phyloP scores from a whole-genome alignment of 176 grass and related monocot species.

The Bromus sterilis region DNA sequence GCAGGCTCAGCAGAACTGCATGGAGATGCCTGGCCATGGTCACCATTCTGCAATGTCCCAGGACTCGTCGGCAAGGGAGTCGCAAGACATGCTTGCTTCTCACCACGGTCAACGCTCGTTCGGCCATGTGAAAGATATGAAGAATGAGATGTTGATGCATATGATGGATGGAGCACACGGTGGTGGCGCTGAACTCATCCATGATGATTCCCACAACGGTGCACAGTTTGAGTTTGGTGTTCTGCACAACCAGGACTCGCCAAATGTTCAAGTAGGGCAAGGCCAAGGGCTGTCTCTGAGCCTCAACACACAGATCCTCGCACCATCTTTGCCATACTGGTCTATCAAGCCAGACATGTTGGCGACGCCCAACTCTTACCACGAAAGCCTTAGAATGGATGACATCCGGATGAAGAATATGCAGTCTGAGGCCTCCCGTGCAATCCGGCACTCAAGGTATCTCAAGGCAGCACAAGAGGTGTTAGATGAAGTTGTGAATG shows the following conservation, averaged over 20 bases:
- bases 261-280: constrained; percentile 31
- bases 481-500: constrained; percentile 88
- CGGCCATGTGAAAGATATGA: constrained; percentile 41
- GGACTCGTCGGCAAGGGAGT: constrained; percentile 46
- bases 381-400: constrained; percentile 45
- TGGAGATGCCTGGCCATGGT: constrained; percentile 36
- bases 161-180: constrained; percentile 42
- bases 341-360: constrained; percentile 53
- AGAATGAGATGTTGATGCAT: constrained; percentile 50
- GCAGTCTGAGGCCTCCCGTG: constrained; percentile 46
- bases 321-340: constrained; percentile 71
- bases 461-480: constrained; percentile 82
- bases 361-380: constrained; percentile 41
- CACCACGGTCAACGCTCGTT: constrained; percentile 36
- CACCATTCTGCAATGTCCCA: constrained; percentile 34
- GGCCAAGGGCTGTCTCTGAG: constrained; percentile 81
- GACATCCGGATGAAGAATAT: constrained; percentile 43
- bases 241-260: constrained; percentile 43
- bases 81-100: constrained; percentile 47
- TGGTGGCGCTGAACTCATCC: constrained; percentile 29
- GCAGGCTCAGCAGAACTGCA: constrained; percentile 47
- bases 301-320: constrained; percentile 67
- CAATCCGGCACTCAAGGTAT: constrained; percentile 71
- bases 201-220: constrained; percentile 37
- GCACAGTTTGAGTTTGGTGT: constrained; percentile 61